phyloP scores from a whole-genome alignment of 2,329 filamentous ascomycete species.

The Neofusicoccum sp. region DNA sequence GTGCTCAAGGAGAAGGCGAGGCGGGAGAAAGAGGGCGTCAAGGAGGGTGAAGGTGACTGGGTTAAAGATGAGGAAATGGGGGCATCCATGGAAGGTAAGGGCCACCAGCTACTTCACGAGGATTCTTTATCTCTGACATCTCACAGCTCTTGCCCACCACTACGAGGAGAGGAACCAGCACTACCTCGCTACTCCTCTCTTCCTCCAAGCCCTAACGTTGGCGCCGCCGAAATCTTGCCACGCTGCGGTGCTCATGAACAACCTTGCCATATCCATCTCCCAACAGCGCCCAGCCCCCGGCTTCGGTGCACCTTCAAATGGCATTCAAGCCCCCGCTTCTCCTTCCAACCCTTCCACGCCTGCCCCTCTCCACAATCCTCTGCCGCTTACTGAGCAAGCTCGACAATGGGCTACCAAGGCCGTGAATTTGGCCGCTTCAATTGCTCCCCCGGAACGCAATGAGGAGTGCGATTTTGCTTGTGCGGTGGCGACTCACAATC shows the following conservation, averaged over 20 bases:
- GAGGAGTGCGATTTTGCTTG: slow-evolving; percentile 83
- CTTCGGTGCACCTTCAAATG: background rate
- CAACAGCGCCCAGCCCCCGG: slow-evolving; percentile 50
- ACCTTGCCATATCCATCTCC: slow-evolving; percentile 70
- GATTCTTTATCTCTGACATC: slow-evolving; percentile 29
- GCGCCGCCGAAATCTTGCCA: slow-evolving; percentile 68
- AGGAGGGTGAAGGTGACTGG: slow-evolving; percentile 69
- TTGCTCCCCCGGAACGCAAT: slow-evolving; percentile 65
- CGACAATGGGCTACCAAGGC: slow-evolving; percentile 78
- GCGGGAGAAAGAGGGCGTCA: slow-evolving; percentile 65
- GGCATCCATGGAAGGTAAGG: slow-evolving; percentile 66
- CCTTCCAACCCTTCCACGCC: slow-evolving; percentile 35
- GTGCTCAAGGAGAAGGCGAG: slow-evolving; percentile 71
- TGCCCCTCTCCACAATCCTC: slow-evolving; percentile 33
- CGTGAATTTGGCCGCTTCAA: slow-evolving; percentile 62
- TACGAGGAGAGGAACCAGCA: slow-evolving; percentile 74
- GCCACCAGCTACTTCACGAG: slow-evolving; percentile 13
- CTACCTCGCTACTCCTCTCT: slow-evolving; percentile 80
- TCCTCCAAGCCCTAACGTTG: slow-evolving; percentile 76
- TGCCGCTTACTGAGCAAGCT: slow-evolving; percentile 64
- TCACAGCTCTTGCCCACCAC: slow-evolving; percentile 66
- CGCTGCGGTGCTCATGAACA: slow-evolving; percentile 82
- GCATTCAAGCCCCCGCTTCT: slow-evolving; percentile 27
- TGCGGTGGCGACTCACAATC: slow-evolving; percentile 78
- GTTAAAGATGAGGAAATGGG: slow-evolving; percentile 69